Base-by-base conservation (phyloP, 2,329 filamentous ascomycete genomes). In the Cladosporium sphaerospermum region DNA sequence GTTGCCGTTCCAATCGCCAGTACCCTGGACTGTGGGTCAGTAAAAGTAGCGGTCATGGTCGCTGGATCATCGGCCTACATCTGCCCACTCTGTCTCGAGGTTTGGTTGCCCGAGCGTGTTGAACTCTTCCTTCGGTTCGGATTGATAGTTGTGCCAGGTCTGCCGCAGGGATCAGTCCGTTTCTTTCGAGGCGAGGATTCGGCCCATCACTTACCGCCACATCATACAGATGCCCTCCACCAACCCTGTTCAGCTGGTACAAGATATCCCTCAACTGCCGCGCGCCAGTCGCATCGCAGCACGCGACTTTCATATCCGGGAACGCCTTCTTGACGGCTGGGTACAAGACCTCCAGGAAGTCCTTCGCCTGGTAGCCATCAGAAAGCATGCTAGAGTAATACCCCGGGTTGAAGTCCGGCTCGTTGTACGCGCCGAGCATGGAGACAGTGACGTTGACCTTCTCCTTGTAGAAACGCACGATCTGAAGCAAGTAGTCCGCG, bases 141-240 rank as follows among this genome's bases (percentile, higher is more conserved):
- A 57, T 32, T 62, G 59, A 51, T 62, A 61, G 54, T 62, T 62
- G 54, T 62, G 60, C 33, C 52, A 62, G 23, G 59, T 62, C 37
- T 54, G 39, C 32, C 16, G 42, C 14, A 37, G 9, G 16, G 3
- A 46, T 67, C n/a, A 75, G 75, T 60, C 78, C 73, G 77, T 77
- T 3, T 28, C 23, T 3, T 28, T 28, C 7, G 1, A 28, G 81
- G 65, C 80, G 81, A 0, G 72, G 78, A 9, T 72, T 74, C 3
- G 76, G 66, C 56, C 76, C 74, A 19, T 70, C 71, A 57, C 72
- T 73, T 3, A 75, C 69, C 8, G 81, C 63, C 19, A 73, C 77
- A 33, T 69, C 70, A 63, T 76, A 76, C 75, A 57, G 75, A 75
- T 1, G 78, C 78, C 78, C 77, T 81, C 2, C 75, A 78, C 57